phyloP scores from a whole-genome alignment of 2,329 filamentous ascomycete species.

The Aureobasidium sp. region DNA sequence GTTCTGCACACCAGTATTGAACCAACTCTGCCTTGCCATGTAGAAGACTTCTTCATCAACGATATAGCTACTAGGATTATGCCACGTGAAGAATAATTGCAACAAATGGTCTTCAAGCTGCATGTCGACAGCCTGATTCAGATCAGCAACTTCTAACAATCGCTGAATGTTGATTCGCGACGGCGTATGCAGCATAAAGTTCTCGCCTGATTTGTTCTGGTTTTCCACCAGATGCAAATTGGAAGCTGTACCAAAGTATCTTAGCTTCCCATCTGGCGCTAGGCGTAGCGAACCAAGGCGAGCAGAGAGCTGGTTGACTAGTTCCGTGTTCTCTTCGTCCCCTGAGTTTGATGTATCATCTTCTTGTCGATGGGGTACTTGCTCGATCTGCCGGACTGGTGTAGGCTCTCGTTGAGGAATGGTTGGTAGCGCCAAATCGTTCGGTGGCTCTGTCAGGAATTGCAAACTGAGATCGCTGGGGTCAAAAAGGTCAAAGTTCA shows the following conservation, averaged over 20 bases:
- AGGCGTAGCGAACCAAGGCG: constrained; percentile 40
- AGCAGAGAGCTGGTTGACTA: constrained; percentile 39
- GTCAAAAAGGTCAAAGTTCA: constrained; percentile 8
- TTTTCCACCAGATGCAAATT: constrained; percentile 39
- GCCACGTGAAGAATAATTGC: constrained; percentile 43
- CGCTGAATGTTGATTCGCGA: constrained; percentile 31
- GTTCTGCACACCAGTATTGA: constrained; percentile 13
- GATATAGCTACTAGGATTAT: constrained; percentile 41
- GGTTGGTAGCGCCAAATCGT: not conserved
- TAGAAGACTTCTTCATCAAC: constrained; percentile 36
- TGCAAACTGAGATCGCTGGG: not conserved
- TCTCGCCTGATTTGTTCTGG: constrained; percentile 21
- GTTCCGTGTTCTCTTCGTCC: constrained; percentile 28
- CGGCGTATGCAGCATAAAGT: constrained; percentile 31
- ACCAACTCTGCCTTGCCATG: constrained; percentile 16
- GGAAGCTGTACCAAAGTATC: constrained; percentile 41
- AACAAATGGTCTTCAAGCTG: constrained; percentile 40
- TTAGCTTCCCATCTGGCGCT: constrained; percentile 37
- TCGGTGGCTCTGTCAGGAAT: not conserved
- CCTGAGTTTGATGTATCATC: not conserved
- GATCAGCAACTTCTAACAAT: constrained; percentile 35
- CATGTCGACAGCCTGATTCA: constrained; percentile 36
- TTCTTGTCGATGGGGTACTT: not conserved
- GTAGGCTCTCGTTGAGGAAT: not conserved
- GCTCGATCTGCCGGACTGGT: not conserved